A percentile compares a stretch with the other conserved stretches of the same genome.
These are phyloP conservation scores for Dioscorea zingiberensis DNA, from an alignment of 106 monocot species.

Conservation along the genomic window DNA sequence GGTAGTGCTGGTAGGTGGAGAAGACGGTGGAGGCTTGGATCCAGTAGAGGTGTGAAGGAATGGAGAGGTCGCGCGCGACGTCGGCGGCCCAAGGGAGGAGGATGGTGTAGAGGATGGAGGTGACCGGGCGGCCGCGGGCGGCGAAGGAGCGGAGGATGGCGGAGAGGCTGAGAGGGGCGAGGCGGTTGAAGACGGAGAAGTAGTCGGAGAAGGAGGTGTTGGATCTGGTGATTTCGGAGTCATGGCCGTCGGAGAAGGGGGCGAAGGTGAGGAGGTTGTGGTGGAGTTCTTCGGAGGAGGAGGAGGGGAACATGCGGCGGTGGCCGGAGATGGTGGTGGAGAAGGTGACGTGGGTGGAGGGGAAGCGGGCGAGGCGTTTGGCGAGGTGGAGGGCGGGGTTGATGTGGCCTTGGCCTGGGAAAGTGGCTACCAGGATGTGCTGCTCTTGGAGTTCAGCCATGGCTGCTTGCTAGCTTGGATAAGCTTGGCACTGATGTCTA, in stretches of 20 bases:
- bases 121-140: constrained; percentile 14
- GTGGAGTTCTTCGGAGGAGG: constrained; percentile 6
- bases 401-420: constrained; percentile 38
- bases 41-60: constrained; percentile 25
- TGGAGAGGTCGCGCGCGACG: constrained; percentile 10
- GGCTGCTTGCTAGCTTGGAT: too few relatives aligned
- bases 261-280: constrained; percentile 29
- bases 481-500: too few relatives aligned
- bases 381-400: constrained; percentile 43
- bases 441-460: constrained; percentile 14
- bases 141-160: not conserved
- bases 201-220: not conserved
- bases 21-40: constrained; percentile 34
- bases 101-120: constrained; percentile 21
- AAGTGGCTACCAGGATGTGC: constrained; percentile 46
- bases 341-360: constrained; percentile 27
- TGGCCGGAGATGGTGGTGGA: constrained; percentile 20
- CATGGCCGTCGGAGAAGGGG: constrained; percentile 61
- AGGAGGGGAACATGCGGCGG: constrained; percentile 19
- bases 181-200: not conserved
- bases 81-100: constrained; percentile 21
- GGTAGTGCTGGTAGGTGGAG: constrained; percentile 30
- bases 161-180: constrained; percentile 6
- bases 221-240: constrained; percentile 17
- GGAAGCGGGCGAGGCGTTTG: constrained; percentile 14